A percentile compares a stretch with the other conserved stretches of the same genome.
Conservation (phyloP, 257 asterid genomes). For the Salvia splendens region DNA sequence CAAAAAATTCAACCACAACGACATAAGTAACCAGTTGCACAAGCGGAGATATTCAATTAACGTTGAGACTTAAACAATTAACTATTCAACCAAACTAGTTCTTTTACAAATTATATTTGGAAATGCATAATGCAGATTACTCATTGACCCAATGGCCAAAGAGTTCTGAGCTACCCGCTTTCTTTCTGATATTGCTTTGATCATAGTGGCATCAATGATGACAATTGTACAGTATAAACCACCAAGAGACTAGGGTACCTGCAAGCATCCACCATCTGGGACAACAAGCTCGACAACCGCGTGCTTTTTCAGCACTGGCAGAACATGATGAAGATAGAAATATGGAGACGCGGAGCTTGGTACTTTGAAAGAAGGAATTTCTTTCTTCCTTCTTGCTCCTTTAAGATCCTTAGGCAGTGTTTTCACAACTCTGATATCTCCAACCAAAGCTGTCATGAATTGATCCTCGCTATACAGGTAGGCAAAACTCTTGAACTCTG, state of each 20-base stretch:
- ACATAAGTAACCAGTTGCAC: background rate
- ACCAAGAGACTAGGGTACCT: slow-evolving; percentile 45
- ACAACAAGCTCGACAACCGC: slow-evolving; percentile 89
- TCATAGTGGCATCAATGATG: background rate
- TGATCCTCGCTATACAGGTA: slow-evolving; percentile 91
- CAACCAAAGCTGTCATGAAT: slow-evolving; percentile 71
- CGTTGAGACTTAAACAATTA: background rate
- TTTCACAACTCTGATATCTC: slow-evolving; percentile 77
- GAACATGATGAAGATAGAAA: slow-evolving; percentile 87
- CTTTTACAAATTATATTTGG: background rate
- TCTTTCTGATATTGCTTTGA: background rate
- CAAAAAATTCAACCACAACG: slow-evolving; percentile 16
- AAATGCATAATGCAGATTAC: background rate
- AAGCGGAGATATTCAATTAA: background rate
- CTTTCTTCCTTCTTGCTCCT: slow-evolving; percentile 94
- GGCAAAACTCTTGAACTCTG: slow-evolving; percentile 96
- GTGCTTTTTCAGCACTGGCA: slow-evolving; percentile 77
- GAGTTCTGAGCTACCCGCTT: background rate
- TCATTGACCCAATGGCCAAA: background rate
- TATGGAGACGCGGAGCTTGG: slow-evolving; percentile 65
- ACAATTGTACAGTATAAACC: background rate
- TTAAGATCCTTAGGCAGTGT: slow-evolving; percentile 89
- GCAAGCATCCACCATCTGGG: slow-evolving; percentile 97
- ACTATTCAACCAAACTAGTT: background rate
- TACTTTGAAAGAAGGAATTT: slow-evolving; percentile 90